Percentiles rank a stretch among this genome's conserved stretches.
These are phyloP conservation scores for Selenicereus undatus DNA, from an alignment of 148 eudicot genomes.

Conservation along the genomic window DNA sequence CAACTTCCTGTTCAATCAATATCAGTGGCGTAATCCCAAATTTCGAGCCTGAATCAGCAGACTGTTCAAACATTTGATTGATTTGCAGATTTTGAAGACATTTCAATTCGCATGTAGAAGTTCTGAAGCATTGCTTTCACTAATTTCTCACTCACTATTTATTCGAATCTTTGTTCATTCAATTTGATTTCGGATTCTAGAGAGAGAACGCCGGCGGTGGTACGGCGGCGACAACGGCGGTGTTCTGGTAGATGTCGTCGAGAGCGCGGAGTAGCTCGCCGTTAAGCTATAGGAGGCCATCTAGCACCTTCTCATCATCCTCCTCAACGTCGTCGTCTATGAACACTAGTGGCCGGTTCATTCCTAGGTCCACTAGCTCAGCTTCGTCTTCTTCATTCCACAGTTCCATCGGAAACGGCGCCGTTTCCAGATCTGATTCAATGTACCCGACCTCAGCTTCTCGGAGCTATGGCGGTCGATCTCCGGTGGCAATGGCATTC, in stretches of 20 bases:
- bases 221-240: neutral
- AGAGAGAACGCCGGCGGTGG: neutral
- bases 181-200: neutral
- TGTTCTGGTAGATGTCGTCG: slow-evolving; percentile 2
- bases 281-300: neutral
- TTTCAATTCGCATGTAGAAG: neutral
- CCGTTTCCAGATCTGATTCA: neutral
- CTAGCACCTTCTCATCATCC: neutral
- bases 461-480: neutral
- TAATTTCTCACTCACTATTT: neutral
- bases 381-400: slow-evolving; percentile 1
- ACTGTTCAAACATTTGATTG: neutral
- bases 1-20: neutral
- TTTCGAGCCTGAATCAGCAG: neutral
- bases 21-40: neutral
- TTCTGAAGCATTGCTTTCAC: neutral
- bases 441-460: neutral
- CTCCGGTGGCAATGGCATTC: neutral
- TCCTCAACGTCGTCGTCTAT: neutral
- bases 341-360: neutral
- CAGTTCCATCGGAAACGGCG: neutral
- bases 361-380: slow-evolving; percentile 5
- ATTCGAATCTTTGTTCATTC: neutral
- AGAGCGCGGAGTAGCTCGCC: slow-evolving; percentile 1
- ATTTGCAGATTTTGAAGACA: neutral